phyloP scores from a whole-genome alignment of 805 yeast genomes.

The Ogataea degrootiae region DNA sequence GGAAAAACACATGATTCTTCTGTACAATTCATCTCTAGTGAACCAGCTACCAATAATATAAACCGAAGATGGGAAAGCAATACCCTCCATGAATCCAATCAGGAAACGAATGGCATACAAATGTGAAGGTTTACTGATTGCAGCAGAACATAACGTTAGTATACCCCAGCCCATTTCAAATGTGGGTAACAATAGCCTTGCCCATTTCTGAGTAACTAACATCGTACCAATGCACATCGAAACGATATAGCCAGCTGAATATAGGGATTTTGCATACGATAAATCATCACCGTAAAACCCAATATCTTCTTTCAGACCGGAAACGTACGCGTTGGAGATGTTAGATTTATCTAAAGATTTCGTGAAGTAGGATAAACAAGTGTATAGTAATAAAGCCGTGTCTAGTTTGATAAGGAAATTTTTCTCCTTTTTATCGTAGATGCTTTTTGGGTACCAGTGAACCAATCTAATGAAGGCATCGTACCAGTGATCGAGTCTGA shows the following conservation, averaged over 20 bases:
- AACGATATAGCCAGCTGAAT: slow-evolving; percentile 30
- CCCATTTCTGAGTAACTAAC: slow-evolving; percentile 22
- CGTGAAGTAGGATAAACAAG: slow-evolving; percentile 58
- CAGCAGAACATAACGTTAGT: slow-evolving; percentile 25
- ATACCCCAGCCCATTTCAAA: slow-evolving; percentile 28
- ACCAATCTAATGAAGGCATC: slow-evolving; percentile 50
- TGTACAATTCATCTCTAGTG: slow-evolving; percentile 37
- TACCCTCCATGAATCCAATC: slow-evolving; percentile 40
- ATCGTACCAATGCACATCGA: slow-evolving; percentile 23
- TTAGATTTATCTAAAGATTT: slow-evolving; percentile 62
- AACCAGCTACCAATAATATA: slow-evolving; percentile 40
- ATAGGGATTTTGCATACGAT: slow-evolving; percentile 32
- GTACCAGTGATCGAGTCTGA: slow-evolving; percentile 43
- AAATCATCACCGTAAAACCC: slow-evolving; percentile 48
- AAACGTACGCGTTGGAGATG: slow-evolving; percentile 59
- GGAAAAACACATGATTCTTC: slow-evolving; percentile 39
- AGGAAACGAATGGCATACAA: slow-evolving; percentile 39
- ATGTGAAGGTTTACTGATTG: slow-evolving; percentile 27
- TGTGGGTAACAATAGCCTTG: slow-evolving; percentile 18
- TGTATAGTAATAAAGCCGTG: slow-evolving; percentile 41
- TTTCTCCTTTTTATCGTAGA: slow-evolving; percentile 28
- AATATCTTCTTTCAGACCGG: slow-evolving; percentile 55
- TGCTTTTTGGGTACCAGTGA: slow-evolving; percentile 36
- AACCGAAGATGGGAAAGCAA: slow-evolving; percentile 37
- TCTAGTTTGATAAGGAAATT: slow-evolving; percentile 50